Conservation (phyloP, 2,329 filamentous ascomycete species). For the Fusarium tanahbumbuense region DNA sequence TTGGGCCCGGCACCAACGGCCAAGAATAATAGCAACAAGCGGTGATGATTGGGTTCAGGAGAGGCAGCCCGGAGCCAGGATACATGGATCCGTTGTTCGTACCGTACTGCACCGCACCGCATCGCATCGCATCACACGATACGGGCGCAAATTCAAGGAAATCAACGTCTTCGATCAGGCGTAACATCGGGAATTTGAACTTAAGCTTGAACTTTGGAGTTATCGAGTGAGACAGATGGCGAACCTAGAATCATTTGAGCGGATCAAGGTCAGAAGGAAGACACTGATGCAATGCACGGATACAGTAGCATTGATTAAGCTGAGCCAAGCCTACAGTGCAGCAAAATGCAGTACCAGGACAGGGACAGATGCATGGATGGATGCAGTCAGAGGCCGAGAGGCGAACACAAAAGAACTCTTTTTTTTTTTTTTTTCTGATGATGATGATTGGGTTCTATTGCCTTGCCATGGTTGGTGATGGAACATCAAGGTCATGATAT, state of each 20-base stretch:
- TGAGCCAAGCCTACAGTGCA: conserved; percentile 3
- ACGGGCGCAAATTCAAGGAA: conserved; percentile 24
- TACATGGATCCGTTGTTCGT: conserved; percentile 7
- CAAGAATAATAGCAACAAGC: conserved; percentile 14
- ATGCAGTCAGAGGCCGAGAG: not conserved
- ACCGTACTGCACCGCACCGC: not conserved
- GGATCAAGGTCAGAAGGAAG: conserved; percentile 2
- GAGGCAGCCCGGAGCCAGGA: conserved; percentile 20
- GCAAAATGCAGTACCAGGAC: not conserved
- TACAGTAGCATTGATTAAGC: not conserved
- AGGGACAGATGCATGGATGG: conserved; percentile 1
- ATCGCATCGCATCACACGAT: not conserved
- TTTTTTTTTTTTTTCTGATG: too few species aligned
- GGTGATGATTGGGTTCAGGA: conserved; percentile 15
- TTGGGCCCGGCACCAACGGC: conserved; percentile 8
- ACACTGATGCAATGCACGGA: conserved; percentile 20
- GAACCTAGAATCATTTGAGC: conserved; percentile 32
- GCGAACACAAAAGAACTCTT: conserved; percentile 1
- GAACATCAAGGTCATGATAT: conserved; percentile 1
- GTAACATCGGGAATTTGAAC: conserved; percentile 8
- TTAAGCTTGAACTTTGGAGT: conserved; percentile 12
- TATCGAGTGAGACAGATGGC: conserved; percentile 30
- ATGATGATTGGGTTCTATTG: not conserved
- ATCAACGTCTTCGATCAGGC: conserved; percentile 10
- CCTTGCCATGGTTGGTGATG: not conserved